These are phyloP conservation scores for Panellus pusillus DNA, from an alignment of 768 basidiomycete genomes.

Conservation along the genomic window DNA sequence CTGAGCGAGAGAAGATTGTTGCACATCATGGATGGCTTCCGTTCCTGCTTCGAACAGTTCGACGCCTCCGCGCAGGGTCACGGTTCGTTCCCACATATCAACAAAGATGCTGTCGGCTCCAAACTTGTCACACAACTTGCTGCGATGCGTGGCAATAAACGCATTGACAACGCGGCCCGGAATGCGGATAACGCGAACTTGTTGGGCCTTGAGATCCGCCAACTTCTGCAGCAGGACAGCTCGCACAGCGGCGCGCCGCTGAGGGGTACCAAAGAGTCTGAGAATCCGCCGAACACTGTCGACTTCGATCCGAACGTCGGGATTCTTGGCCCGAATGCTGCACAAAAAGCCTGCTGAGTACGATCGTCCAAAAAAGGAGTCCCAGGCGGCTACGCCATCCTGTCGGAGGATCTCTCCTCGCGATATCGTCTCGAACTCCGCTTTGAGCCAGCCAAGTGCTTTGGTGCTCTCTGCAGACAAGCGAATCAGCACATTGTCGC, in stretches of 20 bases:
- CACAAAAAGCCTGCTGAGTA: slow-evolving; percentile 47
- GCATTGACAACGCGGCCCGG: slow-evolving; percentile 43
- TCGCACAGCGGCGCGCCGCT: slow-evolving; percentile 40
- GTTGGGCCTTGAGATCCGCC: slow-evolving; percentile 40
- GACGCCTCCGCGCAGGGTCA: slow-evolving; percentile 60
- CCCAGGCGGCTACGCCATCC: slow-evolving; percentile 61
- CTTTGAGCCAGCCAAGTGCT: slow-evolving; percentile 55
- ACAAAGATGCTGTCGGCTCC: slow-evolving; percentile 60
- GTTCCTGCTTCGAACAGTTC: slow-evolving; percentile 42
- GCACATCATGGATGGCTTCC: slow-evolving; percentile 38
- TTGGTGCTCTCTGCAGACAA: slow-evolving; percentile 51
- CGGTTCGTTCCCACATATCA: slow-evolving; percentile 40
- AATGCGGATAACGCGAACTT: slow-evolving; percentile 46
- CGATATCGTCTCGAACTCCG: slow-evolving; percentile 59
- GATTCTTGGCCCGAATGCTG: slow-evolving; percentile 38
- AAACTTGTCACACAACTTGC: slow-evolving; percentile 44
- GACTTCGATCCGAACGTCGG: slow-evolving; percentile 43
- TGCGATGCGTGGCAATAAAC: slow-evolving; percentile 49
- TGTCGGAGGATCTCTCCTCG: slow-evolving; percentile 58
- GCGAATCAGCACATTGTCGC: slow-evolving; percentile 36
- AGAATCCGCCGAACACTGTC: slow-evolving; percentile 45
- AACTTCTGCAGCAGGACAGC: slow-evolving; percentile 49
- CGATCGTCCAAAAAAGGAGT: slow-evolving; percentile 52
- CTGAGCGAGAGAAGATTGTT: slow-evolving; percentile 24
- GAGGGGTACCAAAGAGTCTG: slow-evolving; percentile 53